These are phyloP conservation scores for Aspergillus tubingensis DNA, from an alignment of 2,329 filamentous ascomycete genomes.

Conservation along the genomic window DNA sequence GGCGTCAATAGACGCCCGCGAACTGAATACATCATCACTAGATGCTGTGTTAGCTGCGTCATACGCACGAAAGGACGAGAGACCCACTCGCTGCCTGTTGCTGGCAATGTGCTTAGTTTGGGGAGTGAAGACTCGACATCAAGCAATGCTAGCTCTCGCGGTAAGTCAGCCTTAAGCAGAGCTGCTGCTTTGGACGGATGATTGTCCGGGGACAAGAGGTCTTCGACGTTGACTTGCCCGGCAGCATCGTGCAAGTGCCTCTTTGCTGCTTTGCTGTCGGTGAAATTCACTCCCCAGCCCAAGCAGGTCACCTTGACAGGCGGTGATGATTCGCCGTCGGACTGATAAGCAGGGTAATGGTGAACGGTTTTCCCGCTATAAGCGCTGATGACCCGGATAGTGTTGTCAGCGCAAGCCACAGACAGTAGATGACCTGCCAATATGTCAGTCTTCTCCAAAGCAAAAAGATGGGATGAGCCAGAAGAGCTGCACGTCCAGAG, in stretches of 20 bases:
- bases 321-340: constrained; percentile 17
- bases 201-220: constrained; percentile 43
- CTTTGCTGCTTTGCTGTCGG: constrained; percentile 50
- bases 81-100: constrained; percentile 59
- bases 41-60: constrained; percentile 20
- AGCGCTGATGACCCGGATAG: constrained; percentile 72
- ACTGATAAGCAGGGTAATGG: constrained; percentile 54
- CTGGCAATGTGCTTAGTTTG: constrained; percentile 72
- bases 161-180: constrained; percentile 59
- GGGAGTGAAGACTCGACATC: constrained; percentile 76
- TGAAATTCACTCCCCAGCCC: constrained; percentile 59
- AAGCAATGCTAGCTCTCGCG: constrained; percentile 70
- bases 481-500: constrained; percentile 1
- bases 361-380: constrained; percentile 82
- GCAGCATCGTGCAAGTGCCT: constrained; percentile 40
- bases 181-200: constrained; percentile 39
- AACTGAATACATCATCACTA: constrained; percentile 65
- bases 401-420: constrained; percentile 79
- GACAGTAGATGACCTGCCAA: constrained; percentile 66
- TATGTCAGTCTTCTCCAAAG: not conserved
- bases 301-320: constrained; percentile 47
- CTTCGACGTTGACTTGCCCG: constrained; percentile 43
- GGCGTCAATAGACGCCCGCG: constrained; percentile 67
- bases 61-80: not conserved
- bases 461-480: not conserved